Percentiles rank a stretch among this genome's conserved stretches.
phyloP scores from a whole-genome alignment of 2,329 filamentous ascomycete genomes.

The Ophiostoma populinum region DNA sequence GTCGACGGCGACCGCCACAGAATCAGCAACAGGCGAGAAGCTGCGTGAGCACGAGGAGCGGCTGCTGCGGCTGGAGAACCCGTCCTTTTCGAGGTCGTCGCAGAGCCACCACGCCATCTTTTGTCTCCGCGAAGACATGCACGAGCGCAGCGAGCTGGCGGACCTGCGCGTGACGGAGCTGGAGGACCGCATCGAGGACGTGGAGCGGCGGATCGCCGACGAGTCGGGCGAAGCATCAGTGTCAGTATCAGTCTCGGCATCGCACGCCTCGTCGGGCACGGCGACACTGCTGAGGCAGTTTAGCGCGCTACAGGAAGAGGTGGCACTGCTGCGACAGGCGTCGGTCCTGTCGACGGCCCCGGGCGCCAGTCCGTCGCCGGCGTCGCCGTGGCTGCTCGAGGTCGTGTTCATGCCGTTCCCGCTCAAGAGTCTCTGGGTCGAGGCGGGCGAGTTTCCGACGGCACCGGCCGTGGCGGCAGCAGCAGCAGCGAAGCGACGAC shows the following conservation, averaged over 20 bases:
- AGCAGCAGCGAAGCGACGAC: conserved; percentile 14
- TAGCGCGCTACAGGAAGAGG: conserved; percentile 13
- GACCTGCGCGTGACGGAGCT: conserved; percentile 54
- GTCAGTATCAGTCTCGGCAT: conserved; percentile 23
- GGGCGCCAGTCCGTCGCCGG: not conserved
- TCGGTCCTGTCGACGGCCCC: not conserved
- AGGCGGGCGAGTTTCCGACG: conserved; percentile 27
- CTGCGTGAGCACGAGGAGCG: conserved; percentile 45
- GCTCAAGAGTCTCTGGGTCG: conserved; percentile 37
- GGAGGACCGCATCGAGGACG: conserved; percentile 43
- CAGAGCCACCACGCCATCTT: not conserved
- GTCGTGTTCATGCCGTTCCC: conserved; percentile 60
- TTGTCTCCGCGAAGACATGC: conserved; percentile 39
- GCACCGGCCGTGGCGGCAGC: conserved; percentile 11
- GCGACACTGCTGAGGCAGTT: conserved; percentile 28
- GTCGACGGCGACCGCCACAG: conserved; percentile 22
- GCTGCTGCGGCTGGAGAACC: conserved; percentile 50
- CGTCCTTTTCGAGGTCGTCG: conserved; percentile 38
- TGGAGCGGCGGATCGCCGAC: conserved; percentile 33
- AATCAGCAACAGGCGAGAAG: conserved; percentile 18
- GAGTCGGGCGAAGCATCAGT: conserved; percentile 24
- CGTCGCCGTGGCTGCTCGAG: conserved; percentile 53
- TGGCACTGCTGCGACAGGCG: not conserved
- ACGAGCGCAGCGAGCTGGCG: conserved; percentile 47
- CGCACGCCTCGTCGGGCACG: conserved; percentile 18